Base-by-base conservation (phyloP, 768 basidiomycete genomes). In the Phanerochaete sordida region DNA sequence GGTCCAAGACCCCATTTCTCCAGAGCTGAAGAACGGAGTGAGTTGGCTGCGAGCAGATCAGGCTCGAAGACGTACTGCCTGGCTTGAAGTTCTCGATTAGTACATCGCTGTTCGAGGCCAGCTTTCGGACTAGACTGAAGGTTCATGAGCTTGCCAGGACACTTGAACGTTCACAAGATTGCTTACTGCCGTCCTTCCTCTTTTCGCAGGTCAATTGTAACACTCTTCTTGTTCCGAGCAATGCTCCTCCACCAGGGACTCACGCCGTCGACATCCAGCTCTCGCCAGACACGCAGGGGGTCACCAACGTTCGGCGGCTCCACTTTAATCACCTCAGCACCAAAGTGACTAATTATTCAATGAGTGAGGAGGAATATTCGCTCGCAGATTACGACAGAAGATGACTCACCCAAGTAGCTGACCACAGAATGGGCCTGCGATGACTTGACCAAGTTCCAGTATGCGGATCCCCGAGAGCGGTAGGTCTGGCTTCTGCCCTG, bases 231-330 rank as follows among this genome's bases (percentile, higher is more conserved):
- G 71, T 90, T 88, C 53, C 88, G 75, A 9, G 75, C 87, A 26
- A 89, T 79, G 63, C 87, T 87, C 46, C 87, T 75, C 70, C 87
- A 90, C 88, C 88, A 89, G 0, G 86, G 87, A 63, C 87, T 87
- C 0, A 83, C 82, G 1, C 87, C 86, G 62, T 89, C 87, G 0
- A 81, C 76, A 62, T 90, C 88, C 24, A 87, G 76, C 63, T 89
- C 88, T 53, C 88, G 74, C 86, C 86, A 88, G 1, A 86, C 82
- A 4, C 88, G 83, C 26, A 89, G 72, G 6, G 87, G 86, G 63
- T 90, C 87, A 4, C 88, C 88, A 11, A 70, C 73, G 11, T 75
- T 75, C 1, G 87, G 87, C 0, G 86, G 79, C 65, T 90, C 88
- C 12, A 89, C 74, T 66, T 90, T 90, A 72, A 89, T 87, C 15